A percentile compares a stretch with the other conserved stretches of the same genome.
Evolutionary conservation across 1,284 basidiomycete genomes (phyloP).

Genomic region (Malassezia equina): DNA sequence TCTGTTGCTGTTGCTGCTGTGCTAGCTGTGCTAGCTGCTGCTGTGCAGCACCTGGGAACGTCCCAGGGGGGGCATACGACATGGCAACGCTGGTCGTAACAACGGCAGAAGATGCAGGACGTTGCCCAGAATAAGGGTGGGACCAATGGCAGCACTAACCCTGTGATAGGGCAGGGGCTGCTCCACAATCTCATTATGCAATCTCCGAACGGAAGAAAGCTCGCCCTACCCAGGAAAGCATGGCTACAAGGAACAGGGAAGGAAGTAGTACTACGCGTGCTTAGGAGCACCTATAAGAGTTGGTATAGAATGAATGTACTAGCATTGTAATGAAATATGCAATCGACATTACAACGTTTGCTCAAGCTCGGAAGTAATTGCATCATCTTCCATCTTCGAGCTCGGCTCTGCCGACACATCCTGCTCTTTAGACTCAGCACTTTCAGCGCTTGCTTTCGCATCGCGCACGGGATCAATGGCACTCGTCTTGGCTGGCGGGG

Average conservation of each 20-base stretch:
- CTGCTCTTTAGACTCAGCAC: neutral
- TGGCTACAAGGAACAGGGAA: neutral
- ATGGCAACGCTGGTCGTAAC: neutral
- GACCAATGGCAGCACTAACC: neutral
- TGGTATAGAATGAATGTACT: neutral
- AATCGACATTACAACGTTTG: neutral
- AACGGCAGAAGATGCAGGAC: neutral
- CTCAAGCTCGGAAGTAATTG: neutral
- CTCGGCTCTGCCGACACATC: neutral
- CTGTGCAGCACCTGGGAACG: slow-evolving; percentile 3
- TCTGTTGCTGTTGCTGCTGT: slow-evolving; percentile 20
- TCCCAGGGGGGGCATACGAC: neutral
- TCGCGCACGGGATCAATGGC: slow-evolving; percentile 1
- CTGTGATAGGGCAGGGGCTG: neutral
- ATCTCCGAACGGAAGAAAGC: neutral
- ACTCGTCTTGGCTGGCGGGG: neutral
- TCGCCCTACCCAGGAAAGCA: neutral
- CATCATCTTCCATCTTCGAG: neutral
- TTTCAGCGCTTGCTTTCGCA: neutral
- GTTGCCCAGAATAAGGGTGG: neutral
- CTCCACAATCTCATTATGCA: neutral
- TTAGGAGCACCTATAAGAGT: neutral
- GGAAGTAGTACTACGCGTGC: neutral
- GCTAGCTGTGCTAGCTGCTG: slow-evolving; percentile 25
- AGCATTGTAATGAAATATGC: neutral